These are phyloP conservation scores for Chaetomium sp. DNA, from an alignment of 2,329 filamentous ascomycete species.

Conservation along the genomic window DNA sequence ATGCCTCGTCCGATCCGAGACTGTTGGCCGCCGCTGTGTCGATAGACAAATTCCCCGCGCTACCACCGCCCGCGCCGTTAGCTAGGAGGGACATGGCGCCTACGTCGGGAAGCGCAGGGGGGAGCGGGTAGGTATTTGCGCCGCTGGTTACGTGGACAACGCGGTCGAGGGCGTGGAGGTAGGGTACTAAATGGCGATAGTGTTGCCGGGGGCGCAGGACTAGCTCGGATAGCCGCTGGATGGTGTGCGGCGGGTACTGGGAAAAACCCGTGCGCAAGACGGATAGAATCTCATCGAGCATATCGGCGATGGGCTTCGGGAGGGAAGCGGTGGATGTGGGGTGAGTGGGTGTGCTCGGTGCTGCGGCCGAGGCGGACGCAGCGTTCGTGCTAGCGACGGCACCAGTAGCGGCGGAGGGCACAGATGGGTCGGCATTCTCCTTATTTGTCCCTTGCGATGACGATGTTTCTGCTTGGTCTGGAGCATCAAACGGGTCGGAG, in stretches of 20 bases:
- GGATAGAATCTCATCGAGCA: slow-evolving; percentile 61
- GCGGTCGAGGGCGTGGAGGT: slow-evolving; percentile 87
- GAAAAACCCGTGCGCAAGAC: slow-evolving; percentile 69
- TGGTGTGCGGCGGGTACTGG: slow-evolving; percentile 80
- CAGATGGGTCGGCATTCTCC: slow-evolving; percentile 62
- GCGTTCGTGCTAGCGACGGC: slow-evolving; percentile 45
- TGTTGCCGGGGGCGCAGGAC: slow-evolving; percentile 74
- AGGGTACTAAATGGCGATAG: slow-evolving; percentile 80
- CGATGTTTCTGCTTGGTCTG: slow-evolving; percentile 44
- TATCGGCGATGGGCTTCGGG: slow-evolving; percentile 63
- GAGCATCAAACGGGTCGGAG: slow-evolving; percentile 47
- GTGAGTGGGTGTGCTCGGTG: slow-evolving; percentile 19
- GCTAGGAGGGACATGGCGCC: slow-evolving; percentile 55
- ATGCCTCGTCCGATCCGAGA: slow-evolving; percentile 80
- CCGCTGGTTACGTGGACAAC: slow-evolving; percentile 87
- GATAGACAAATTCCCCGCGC: slow-evolving; percentile 37
- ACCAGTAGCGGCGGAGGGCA: slow-evolving; percentile 38
- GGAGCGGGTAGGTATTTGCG: slow-evolving; percentile 79
- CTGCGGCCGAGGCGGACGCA: slow-evolving; percentile 38
- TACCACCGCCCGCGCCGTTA: slow-evolving; percentile 63
- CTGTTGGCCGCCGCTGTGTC: slow-evolving; percentile 42
- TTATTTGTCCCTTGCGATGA: slow-evolving; percentile 65
- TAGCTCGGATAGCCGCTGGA: slow-evolving; percentile 89
- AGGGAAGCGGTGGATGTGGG: slow-evolving; percentile 48
- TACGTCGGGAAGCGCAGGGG: slow-evolving; percentile 62